These are phyloP conservation scores for Melampsora americana DNA, from an alignment of 1,284 basidiomycete species.

Conservation along the genomic window DNA sequence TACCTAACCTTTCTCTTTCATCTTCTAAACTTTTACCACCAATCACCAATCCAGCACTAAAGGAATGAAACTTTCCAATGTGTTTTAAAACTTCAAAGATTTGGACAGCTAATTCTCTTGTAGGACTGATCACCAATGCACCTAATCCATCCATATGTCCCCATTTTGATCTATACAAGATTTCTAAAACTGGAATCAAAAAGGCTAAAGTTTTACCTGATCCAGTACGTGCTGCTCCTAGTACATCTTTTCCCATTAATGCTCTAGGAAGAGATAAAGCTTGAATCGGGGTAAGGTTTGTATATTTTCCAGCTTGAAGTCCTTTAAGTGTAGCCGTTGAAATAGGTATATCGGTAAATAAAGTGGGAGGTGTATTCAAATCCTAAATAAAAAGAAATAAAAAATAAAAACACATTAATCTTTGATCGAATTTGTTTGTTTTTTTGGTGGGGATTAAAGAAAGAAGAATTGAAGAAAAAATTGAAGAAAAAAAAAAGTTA, in stretches of 20 bases:
- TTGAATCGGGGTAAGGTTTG: constrained; percentile 81
- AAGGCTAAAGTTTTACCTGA: constrained; percentile 82
- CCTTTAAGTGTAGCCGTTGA: constrained; percentile 59
- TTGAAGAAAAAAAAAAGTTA: constrained; percentile 3
- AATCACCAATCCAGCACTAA: constrained; percentile 92
- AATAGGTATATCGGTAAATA: constrained; percentile 47
- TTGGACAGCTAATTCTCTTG: constrained; percentile 90
- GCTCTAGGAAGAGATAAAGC: constrained; percentile 64
- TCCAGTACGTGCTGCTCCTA: constrained; percentile 74
- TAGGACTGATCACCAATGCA: constrained; percentile 89
- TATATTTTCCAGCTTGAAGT: constrained; percentile 77
- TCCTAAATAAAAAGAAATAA: constrained; percentile 7
- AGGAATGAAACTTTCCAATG: constrained; percentile 83
- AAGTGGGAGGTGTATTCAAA: constrained; percentile 25
- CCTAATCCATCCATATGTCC: constrained; percentile 80
- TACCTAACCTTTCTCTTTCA: constrained; percentile 77
- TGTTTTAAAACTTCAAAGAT: constrained; percentile 92
- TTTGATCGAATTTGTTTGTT: background rate
- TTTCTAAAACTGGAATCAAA: constrained; percentile 71
- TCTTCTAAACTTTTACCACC: constrained; percentile 95
- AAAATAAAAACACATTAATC: background rate
- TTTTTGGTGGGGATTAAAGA: background rate
- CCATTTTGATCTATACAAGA: constrained; percentile 71
- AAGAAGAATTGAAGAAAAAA: background rate
- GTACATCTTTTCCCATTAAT: constrained; percentile 67